phyloP scores from a whole-genome alignment of 768 basidiomycete genomes.

The Cystofilobasidium macerans region DNA sequence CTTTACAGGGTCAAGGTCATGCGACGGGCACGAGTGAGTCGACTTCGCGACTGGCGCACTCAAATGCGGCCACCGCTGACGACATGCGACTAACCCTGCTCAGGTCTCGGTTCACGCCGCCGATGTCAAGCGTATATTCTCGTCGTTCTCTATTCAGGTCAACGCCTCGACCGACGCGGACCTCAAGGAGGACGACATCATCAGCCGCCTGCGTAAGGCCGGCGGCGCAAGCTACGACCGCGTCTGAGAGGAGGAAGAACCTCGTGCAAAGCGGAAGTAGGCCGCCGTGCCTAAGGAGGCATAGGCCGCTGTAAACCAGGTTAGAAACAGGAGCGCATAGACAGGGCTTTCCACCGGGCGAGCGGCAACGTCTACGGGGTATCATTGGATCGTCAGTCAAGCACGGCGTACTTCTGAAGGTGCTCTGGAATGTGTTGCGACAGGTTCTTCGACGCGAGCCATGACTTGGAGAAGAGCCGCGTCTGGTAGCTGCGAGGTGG shows the following conservation, averaged over 20 bases:
- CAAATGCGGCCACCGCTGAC: too few species aligned
- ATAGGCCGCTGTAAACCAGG: too few species aligned
- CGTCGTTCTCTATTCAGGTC: slow-evolving; percentile 73
- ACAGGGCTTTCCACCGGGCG: too few species aligned
- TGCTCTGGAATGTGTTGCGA: slow-evolving; percentile 66
- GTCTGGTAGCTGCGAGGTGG: slow-evolving; percentile 57
- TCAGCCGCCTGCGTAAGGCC: slow-evolving; percentile 66
- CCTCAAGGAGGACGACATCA: slow-evolving; percentile 70
- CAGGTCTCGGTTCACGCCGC: slow-evolving; percentile 86
- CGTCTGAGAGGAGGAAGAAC: neutral
- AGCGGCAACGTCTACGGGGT: too few species aligned
- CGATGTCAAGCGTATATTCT: slow-evolving; percentile 71
- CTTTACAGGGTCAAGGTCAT: slow-evolving; percentile 25
- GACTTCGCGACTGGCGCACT: too few species aligned
- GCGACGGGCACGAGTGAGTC: slow-evolving; percentile 20
- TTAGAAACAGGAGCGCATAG: too few species aligned
- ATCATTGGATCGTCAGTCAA: slow-evolving; percentile 40
- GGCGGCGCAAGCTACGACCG: slow-evolving; percentile 4
- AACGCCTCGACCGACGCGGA: slow-evolving; percentile 72
- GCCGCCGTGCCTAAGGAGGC: too few species aligned
- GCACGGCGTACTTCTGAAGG: slow-evolving; percentile 77
- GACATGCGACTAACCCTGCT: too few species aligned
- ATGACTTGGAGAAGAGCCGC: slow-evolving; percentile 82
- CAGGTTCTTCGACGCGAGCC: slow-evolving; percentile 73
- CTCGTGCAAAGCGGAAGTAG: too few species aligned